Base-by-base conservation (phyloP, 1,284 basidiomycete genomes). In the Pisolithus thermaeus region DNA sequence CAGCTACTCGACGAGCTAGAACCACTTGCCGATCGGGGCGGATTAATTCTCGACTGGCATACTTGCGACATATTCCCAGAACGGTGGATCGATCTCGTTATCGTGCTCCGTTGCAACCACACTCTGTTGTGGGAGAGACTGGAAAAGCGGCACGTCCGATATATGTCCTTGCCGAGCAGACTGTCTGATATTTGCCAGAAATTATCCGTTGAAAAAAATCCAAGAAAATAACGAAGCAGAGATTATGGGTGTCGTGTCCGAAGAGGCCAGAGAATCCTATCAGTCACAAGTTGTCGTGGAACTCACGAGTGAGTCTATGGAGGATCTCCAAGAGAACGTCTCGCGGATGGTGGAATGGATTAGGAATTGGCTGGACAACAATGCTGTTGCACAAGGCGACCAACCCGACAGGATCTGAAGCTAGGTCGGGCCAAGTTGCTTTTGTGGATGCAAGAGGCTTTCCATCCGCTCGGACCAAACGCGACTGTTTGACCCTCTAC, bases 151-250 rank as follows among this genome's bases (percentile, higher is more conserved):
- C 93, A 55, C 52, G 81, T 73, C 28, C 18, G n/a, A 20, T 28
- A 51, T 27, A 39, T 38, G 37, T 18, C 44, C 39, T 36, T 51
- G 11, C 46, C 38, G 7, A 35, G 42, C 53, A 55, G 7, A 16
- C 22, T 39, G 18, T 45, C 22, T 40, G 4, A 52, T 22, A 14
- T 16, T 49, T 47, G 47, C 8, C 66, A 97, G 96, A 58, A 81
- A 83, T 11, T 99, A 99, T 65, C 74, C 89, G 1, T 70, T 93
- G 44, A 90, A 92, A 66, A 99, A 99, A 73, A 92, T 99, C 9
- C 89, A 95, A 66, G 97, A 99, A 70, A 99, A 99, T 69, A 96
- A 99, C 70, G 87, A 95, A 61, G 94, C 95, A 8, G 96, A 99
- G 71, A 99, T 99, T 66, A 97, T 99, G 95, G 80, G 92, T 63